Evolutionary conservation across 495 filamentous ascomycete genomes (phyloP).

Genomic region (Penicillium coffeae): DNA sequence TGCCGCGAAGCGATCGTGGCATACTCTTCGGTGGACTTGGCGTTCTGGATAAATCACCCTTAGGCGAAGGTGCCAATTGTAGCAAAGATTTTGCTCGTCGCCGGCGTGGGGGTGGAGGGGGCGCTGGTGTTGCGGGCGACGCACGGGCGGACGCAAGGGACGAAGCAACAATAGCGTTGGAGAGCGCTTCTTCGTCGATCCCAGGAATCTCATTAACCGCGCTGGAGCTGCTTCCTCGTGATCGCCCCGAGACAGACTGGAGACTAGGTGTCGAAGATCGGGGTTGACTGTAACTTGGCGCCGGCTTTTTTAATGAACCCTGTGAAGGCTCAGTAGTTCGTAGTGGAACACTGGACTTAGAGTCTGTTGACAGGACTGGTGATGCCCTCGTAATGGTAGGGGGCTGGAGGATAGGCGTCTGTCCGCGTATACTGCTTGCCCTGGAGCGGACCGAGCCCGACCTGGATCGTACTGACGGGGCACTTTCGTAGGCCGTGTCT

Average conservation of each 20-base stretch:
- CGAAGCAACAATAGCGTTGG: constrained; percentile 81
- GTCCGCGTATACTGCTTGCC: constrained; percentile 7
- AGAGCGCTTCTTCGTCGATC: constrained; percentile 49
- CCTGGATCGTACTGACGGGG: constrained; percentile 11
- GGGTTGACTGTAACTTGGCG: constrained; percentile 1
- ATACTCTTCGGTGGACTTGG: constrained; percentile 57
- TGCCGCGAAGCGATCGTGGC: constrained; percentile 70
- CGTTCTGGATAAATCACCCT: constrained; percentile 41
- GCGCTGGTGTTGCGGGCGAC: constrained; percentile 46
- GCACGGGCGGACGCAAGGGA: constrained; percentile 72
- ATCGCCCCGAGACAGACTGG: constrained; percentile 23
- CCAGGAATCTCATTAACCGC: constrained; percentile 19
- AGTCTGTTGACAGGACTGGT: constrained; percentile 14
- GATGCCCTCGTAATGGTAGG: constrained; percentile 15
- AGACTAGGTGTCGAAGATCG: constrained; percentile 26
- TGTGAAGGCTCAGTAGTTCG: constrained; percentile 16
- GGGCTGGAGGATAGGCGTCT: constrained; percentile 13
- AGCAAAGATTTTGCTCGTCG: constrained; percentile 43
- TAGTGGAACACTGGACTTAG: constrained; percentile 26
- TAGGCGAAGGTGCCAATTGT: constrained; percentile 29
- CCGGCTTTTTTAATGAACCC: constrained; percentile 14
- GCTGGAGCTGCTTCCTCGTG: constrained; percentile 29
- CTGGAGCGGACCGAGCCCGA: constrained; percentile 10
- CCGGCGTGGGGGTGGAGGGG: constrained; percentile 46
- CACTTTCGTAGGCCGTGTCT: constrained; percentile 2